Percentiles rank a stretch among this genome's conserved stretches.
Conservation (phyloP, 2,329 filamentous ascomycete genomes). For the Chaetomium globosum region DNA sequence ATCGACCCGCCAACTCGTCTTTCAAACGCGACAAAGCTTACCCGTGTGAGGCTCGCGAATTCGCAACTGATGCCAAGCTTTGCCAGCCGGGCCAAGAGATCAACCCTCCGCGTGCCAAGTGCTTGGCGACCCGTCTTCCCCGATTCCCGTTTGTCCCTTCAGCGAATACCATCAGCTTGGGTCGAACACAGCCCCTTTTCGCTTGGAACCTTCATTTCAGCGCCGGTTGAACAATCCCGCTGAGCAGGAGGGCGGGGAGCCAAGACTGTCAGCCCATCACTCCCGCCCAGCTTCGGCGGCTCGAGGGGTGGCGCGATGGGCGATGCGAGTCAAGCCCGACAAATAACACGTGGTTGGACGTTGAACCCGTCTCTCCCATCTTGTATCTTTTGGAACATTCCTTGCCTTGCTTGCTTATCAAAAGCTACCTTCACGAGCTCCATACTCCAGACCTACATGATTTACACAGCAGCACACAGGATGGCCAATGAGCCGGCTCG, state of each 20-base stretch:
- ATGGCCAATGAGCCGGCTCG: too few species aligned
- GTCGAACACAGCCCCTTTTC: constrained; percentile 27
- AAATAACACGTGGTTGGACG: constrained; percentile 12
- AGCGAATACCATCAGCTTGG: constrained; percentile 28
- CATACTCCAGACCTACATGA: too few species aligned
- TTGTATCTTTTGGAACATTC: too few species aligned
- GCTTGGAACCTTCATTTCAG: constrained; percentile 22
- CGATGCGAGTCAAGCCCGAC: constrained; percentile 5
- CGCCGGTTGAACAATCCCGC: constrained; percentile 6
- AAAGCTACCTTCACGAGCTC: too few species aligned
- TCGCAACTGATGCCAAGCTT: constrained; percentile 28
- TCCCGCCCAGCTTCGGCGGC: not conserved
- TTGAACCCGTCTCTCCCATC: not conserved
- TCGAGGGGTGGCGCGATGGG: not conserved
- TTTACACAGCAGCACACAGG: too few species aligned
- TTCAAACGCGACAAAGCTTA: not conserved
- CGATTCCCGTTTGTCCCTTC: constrained; percentile 24
- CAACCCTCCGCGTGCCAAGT: constrained; percentile 36
- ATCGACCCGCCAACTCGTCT: not conserved
- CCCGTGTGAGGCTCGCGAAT: not conserved
- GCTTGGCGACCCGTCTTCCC: constrained; percentile 33
- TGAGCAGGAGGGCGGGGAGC: not conserved
- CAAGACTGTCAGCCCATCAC: constrained; percentile 9
- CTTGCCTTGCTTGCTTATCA: too few species aligned
- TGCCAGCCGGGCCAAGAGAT: constrained; percentile 34